Percentiles rank a stretch among this genome's conserved stretches.
Evolutionary conservation across 2,329 filamentous ascomycete species (phyloP).

Genomic region (Botrytis byssoidea): DNA sequence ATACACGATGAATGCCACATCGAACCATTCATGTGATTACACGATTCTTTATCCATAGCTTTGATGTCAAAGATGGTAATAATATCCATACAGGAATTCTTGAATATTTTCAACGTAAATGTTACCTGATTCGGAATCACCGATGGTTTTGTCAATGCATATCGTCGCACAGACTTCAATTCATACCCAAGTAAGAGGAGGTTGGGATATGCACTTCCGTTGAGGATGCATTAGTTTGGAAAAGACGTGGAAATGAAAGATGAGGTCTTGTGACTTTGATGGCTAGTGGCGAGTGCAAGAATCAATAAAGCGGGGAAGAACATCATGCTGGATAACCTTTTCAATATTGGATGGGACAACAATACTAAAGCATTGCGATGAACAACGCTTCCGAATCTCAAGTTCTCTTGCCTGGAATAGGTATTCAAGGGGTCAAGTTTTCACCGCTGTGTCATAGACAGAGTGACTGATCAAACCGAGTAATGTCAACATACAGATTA

Average conservation of each 20-base stretch:
- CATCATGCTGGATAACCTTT: background rate
- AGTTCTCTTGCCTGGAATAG: background rate
- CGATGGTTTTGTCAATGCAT: background rate
- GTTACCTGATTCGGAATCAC: background rate
- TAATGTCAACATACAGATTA: background rate
- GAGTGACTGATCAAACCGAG: too few species aligned
- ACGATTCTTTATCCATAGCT: slow-evolving; percentile 2
- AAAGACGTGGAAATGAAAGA: background rate
- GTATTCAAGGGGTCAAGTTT: background rate
- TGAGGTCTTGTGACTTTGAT: slow-evolving; percentile 6
- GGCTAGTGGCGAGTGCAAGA: background rate
- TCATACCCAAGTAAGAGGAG: background rate
- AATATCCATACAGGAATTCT: background rate
- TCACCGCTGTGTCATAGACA: background rate
- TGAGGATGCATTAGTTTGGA: background rate
- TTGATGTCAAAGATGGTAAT: slow-evolving; percentile 8
- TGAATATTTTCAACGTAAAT: background rate
- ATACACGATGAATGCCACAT: background rate
- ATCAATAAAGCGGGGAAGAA: slow-evolving; percentile 1
- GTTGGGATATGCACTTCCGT: background rate
- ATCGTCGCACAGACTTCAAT: background rate
- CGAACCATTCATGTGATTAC: slow-evolving; percentile 17
- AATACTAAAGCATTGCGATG: background rate
- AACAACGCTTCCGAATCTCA: background rate
- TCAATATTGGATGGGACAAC: background rate